These are phyloP conservation scores for Coniosporium apollinis DNA, from an alignment of 495 filamentous ascomycete genomes.

Conservation along the genomic window DNA sequence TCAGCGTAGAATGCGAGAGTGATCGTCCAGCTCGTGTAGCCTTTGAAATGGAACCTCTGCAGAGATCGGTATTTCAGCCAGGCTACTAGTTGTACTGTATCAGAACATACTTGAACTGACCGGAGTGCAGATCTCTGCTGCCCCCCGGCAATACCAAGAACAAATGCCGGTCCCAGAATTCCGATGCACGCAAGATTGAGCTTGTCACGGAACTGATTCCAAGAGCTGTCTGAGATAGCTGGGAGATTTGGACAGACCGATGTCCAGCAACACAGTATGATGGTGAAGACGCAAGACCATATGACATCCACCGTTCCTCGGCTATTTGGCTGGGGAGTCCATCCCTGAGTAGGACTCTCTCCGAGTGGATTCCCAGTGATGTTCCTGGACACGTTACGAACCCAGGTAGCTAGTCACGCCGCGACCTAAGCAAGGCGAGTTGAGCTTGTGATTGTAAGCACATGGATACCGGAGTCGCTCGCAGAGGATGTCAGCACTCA, in stretches of 20 bases:
- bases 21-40: slow-evolving; percentile 12
- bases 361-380: too few relatives aligned
- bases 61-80: not conserved
- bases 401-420: too few relatives aligned
- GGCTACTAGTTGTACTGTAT: not conserved
- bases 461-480: too few relatives aligned
- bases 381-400: too few relatives aligned
- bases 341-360: too few relatives aligned
- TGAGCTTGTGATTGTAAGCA: too few relatives aligned
- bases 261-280: slow-evolving; percentile 10
- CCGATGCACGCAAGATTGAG: slow-evolving; percentile 15
- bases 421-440: too few relatives aligned
- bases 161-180: slow-evolving; percentile 23
- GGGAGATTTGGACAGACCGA: slow-evolving; percentile 11
- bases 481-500: too few relatives aligned
- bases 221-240: slow-evolving; percentile 1
- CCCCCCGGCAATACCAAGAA: slow-evolving; percentile 18
- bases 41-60: slow-evolving; percentile 1
- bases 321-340: slow-evolving; percentile 4
- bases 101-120: slow-evolving; percentile 11
- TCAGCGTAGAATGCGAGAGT: slow-evolving; percentile 23
- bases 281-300: slow-evolving; percentile 6
- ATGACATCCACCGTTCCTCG: slow-evolving; percentile 8
- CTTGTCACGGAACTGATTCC: slow-evolving; percentile 12
- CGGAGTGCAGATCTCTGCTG: slow-evolving; percentile 22